A percentile compares a stretch with the other conserved stretches of the same genome.
Evolutionary conservation across 331 rosid species (phyloP).

Genomic region (Acacia pycnantha): DNA sequence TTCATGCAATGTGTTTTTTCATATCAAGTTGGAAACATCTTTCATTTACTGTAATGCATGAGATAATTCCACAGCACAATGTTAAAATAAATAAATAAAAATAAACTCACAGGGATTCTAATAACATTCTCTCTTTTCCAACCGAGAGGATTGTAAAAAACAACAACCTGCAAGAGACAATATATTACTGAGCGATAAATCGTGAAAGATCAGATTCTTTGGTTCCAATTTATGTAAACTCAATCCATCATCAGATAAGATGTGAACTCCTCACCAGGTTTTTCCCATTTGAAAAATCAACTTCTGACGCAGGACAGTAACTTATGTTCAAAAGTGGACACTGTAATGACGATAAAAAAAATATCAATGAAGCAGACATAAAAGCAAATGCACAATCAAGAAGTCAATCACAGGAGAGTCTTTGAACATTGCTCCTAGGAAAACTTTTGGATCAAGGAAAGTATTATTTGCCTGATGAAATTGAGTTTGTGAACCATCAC

Average conservation of each 20-base stretch:
- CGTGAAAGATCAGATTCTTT: not conserved
- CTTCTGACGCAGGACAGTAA: slow-evolving; percentile 91
- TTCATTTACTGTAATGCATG: not conserved
- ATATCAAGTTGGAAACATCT: not conserved
- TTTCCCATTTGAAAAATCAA: slow-evolving; percentile 68
- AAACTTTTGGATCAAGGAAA: slow-evolving; percentile 13
- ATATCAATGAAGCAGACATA: not conserved
- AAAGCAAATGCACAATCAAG: slow-evolving; percentile 2
- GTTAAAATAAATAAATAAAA: not conserved
- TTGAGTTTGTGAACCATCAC: slow-evolving; percentile 45
- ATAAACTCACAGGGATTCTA: slow-evolving; percentile 64
- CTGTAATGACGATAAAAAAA: slow-evolving; percentile 41
- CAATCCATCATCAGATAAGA: slow-evolving; percentile 9
- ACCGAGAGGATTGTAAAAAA: slow-evolving; percentile 65
- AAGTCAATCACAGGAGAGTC: slow-evolving; percentile 22
- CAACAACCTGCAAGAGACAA: slow-evolving; percentile 50
- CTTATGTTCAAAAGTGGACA: slow-evolving; percentile 92
- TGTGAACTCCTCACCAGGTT: slow-evolving; percentile 56
- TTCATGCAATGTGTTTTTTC: slow-evolving; percentile 3
- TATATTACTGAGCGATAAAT: not conserved
- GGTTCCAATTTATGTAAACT: not conserved
- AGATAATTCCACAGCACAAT: not conserved
- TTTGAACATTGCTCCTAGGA: slow-evolving; percentile 11
- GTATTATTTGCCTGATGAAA: slow-evolving; percentile 70
- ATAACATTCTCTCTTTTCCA: slow-evolving; percentile 71